Percentiles rank a stretch among this genome's conserved stretches.
Conservation (phyloP, 208 protist species). For the Leishmania mexicana region DNA sequence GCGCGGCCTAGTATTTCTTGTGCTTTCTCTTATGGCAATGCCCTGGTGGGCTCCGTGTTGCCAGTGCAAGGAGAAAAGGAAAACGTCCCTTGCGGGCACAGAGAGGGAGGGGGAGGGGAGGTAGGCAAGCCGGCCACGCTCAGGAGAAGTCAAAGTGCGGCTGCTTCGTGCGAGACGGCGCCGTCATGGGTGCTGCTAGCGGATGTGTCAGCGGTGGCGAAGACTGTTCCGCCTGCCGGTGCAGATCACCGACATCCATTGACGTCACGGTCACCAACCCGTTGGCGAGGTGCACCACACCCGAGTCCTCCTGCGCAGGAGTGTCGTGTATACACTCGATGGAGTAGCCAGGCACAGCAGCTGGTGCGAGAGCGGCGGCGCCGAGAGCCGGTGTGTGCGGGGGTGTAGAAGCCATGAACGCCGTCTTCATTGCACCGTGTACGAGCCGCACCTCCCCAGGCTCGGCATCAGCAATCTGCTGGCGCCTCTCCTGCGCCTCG, state of each 20-base stretch:
- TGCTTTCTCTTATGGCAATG: neutral
- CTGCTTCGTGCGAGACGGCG: neutral
- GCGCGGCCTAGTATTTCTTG: neutral
- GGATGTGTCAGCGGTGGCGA: neutral
- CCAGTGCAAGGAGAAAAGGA: neutral
- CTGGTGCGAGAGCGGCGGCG: neutral
- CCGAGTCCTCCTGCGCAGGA: neutral
- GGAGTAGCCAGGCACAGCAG: slow-evolving; percentile 5
- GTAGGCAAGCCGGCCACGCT: neutral
- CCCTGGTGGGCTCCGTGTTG: neutral
- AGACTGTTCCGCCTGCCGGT: neutral
- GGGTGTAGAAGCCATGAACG: neutral
- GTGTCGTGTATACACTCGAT: neutral
- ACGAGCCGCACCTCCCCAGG: neutral
- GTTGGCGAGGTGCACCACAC: slow-evolving; percentile 12
- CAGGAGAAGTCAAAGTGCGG: neutral
- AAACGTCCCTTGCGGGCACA: neutral
- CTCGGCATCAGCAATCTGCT: neutral
- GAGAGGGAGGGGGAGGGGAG: neutral
- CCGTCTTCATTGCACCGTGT: slow-evolving; percentile 3
- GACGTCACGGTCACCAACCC: slow-evolving; percentile 20
- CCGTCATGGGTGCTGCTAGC: neutral
- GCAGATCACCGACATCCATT: slow-evolving; percentile 7
- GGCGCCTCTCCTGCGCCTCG: neutral
- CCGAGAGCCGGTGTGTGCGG: neutral